Evolutionary conservation across 179 eudicot species (phyloP).

Genomic region (Spinacia oleracea): DNA sequence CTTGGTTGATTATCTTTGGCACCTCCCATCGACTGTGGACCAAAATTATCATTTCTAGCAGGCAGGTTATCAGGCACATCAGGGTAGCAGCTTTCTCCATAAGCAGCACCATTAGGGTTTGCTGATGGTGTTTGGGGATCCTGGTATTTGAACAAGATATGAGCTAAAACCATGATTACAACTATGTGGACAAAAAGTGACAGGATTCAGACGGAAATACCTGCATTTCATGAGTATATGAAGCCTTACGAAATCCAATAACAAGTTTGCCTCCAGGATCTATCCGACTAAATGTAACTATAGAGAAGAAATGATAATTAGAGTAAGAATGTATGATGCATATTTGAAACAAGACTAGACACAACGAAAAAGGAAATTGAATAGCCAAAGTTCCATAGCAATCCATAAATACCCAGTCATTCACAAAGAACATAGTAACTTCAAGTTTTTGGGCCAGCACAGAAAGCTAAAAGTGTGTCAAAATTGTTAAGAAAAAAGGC

Average conservation of each 20-base stretch:
- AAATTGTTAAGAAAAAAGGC: background rate
- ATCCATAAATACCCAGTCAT: background rate
- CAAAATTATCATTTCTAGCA: slow-evolving; percentile 41
- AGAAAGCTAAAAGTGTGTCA: background rate
- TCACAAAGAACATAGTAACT: background rate
- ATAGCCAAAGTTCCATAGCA: background rate
- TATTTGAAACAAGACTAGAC: slow-evolving; percentile 4
- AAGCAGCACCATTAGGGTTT: slow-evolving; percentile 43
- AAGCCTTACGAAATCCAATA: slow-evolving; percentile 51
- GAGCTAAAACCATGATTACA: slow-evolving; percentile 15
- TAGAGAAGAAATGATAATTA: slow-evolving; percentile 23
- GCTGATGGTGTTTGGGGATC: slow-evolving; percentile 49
- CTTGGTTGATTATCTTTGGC: slow-evolving; percentile 31
- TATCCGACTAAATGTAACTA: slow-evolving; percentile 51
- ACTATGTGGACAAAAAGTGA: background rate
- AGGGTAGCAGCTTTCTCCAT: slow-evolving; percentile 53
- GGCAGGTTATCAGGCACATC: slow-evolving; percentile 48
- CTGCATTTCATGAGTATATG: slow-evolving; percentile 40
- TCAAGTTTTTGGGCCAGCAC: slow-evolving; percentile 7
- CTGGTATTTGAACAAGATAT: slow-evolving; percentile 41
- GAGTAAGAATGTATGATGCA: slow-evolving; percentile 12
- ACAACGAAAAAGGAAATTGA: slow-evolving; percentile 1
- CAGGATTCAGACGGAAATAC: slow-evolving; percentile 23
- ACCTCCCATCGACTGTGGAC: slow-evolving; percentile 24
- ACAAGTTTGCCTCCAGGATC: slow-evolving; percentile 59